Evolutionary conservation across 331 rosid species (phyloP), one percentile per base, ranked within the genome.

Genomic region (Spiraea crenata): DNA sequence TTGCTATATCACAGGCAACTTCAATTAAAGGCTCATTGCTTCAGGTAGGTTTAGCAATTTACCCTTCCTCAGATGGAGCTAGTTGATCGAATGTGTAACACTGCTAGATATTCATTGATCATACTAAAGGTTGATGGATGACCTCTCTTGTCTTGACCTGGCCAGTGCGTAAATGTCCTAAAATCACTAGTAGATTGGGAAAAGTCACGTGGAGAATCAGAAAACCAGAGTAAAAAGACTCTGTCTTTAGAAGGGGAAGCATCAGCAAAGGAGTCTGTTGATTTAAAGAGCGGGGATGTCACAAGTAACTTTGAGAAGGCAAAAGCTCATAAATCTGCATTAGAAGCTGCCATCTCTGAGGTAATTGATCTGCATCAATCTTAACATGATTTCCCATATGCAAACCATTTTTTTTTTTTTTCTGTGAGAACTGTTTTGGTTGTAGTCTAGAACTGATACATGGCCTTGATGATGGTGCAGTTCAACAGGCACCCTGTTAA

Each of bases 101-200:
- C 47, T 38, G 56, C 69, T 70, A 72, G 44, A 71, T 72, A 59
- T 55, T 74, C 44, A 52, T 56, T 71, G 45, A 31, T 40, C 49
- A 3, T 47, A 50, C 63, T 75, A 55, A 60, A 48, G 41, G 63
- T 80, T 64, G 65, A 64, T 48, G 76, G 71, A 74, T 70, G 74
- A 72, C 76, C 69, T 47, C 56, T 58, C 41, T 80, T 77, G 71
- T 67, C 71, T 79, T 79, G 65, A 58, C 77, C 84, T 74, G 61
- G 63, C 67, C 79, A 95, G 99, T 95, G 98, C 70, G 98, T 95
- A 79, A 91, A 76, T 81, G 96, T 95, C 74, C 90, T 95, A 59
- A 95, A 91, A 83, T 95, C 99, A 78, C 83, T 95, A 79, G 99
- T 95, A 45, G 93, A 95, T 75, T 95, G 98, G 99, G 96, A 95